Conservation (phyloP, 2,329 filamentous ascomycete genomes). For the Aureobasidium uvarum region DNA sequence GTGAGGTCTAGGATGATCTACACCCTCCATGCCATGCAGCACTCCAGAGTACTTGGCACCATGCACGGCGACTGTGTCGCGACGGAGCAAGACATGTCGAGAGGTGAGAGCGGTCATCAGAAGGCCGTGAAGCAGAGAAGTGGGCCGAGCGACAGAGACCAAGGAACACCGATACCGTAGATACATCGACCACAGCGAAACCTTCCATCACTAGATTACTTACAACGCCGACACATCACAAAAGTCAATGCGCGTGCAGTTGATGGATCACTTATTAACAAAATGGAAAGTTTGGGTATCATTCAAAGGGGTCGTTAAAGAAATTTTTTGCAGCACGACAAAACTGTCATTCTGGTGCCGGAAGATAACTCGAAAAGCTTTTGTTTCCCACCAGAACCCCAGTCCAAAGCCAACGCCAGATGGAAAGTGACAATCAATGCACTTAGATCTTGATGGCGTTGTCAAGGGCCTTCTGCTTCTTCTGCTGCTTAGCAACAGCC, state of each 20-base stretch:
- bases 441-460: constrained; percentile 95
- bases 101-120: neutral
- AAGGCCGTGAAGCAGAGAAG: neutral
- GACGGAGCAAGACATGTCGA: neutral
- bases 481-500: constrained; percentile 73
- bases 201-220: neutral
- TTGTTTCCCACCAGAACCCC: constrained; percentile 24
- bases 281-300: constrained; percentile 27
- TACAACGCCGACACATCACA: constrained; percentile 12
- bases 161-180: neutral
- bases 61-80: neutral
- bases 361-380: constrained; percentile 27
- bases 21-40: neutral
- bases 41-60: neutral
- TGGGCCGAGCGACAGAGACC: neutral
- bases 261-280: constrained; percentile 20
- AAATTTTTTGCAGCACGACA: constrained; percentile 27
- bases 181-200: neutral
- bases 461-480: constrained; percentile 94
- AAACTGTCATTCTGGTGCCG: constrained; percentile 26
- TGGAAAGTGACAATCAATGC: constrained; percentile 19
- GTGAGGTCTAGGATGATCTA: neutral
- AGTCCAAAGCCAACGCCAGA: constrained; percentile 21
- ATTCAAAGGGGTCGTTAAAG: constrained; percentile 24
- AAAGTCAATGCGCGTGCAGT: constrained; percentile 31